These are phyloP conservation scores for Helicocarpus griseus DNA, from an alignment of 2,329 filamentous ascomycete genomes.

Conservation along the genomic window DNA sequence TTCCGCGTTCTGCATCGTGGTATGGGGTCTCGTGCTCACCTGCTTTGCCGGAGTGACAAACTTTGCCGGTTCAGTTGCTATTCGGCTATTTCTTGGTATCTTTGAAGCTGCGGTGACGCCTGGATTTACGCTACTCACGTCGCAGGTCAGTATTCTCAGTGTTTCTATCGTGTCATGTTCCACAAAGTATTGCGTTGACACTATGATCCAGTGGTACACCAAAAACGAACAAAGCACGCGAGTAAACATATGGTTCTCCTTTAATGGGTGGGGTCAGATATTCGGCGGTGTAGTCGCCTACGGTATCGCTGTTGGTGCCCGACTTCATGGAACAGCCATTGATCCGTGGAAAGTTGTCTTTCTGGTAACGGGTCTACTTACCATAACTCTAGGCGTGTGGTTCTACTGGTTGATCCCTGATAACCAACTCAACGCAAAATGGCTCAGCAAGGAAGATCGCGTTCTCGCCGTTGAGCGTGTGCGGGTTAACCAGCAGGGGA, in stretches of 20 bases:
- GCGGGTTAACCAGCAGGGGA: conserved; percentile 64
- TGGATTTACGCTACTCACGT: conserved; percentile 54
- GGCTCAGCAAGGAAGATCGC: conserved; percentile 57
- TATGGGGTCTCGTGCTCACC: conserved; percentile 45
- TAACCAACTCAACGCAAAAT: conserved; percentile 51
- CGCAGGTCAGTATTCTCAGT: conserved; percentile 29
- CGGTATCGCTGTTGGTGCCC: conserved; percentile 49
- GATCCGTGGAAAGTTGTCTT: conserved; percentile 58
- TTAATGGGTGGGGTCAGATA: conserved; percentile 56
- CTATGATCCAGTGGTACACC: conserved; percentile 72
- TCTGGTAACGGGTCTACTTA: conserved; percentile 45
- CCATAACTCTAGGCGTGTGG: conserved; percentile 37
- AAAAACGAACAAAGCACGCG: conserved; percentile 56
- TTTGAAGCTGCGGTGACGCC: conserved; percentile 61
- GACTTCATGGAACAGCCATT: conserved; percentile 46
- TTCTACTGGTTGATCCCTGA: conserved; percentile 49
- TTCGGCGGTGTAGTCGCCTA: conserved; percentile 55
- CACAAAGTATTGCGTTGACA: not conserved
- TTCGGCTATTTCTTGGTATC: conserved; percentile 59
- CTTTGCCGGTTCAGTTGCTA: conserved; percentile 52
- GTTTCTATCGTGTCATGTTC: not conserved
- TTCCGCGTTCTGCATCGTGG: conserved; percentile 50
- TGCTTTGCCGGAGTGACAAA: conserved; percentile 54
- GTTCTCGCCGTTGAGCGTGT: conserved; percentile 61
- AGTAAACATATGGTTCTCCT: conserved; percentile 58